phyloP scores from a whole-genome alignment of 2,329 filamentous ascomycete genomes.

The Lecanosticta acicola region DNA sequence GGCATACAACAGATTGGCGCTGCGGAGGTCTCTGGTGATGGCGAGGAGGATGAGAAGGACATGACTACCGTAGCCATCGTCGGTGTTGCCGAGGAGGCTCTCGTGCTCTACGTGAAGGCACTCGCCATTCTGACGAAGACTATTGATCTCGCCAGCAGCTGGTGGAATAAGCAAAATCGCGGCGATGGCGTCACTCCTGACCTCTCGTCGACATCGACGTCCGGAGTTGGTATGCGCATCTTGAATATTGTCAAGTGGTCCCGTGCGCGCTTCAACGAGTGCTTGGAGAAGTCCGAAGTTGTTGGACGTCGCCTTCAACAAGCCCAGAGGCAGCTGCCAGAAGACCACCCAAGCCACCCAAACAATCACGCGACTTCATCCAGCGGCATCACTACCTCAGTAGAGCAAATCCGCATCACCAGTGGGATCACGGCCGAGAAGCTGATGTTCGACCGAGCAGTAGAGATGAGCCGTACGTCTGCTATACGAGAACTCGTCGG shows the following conservation, averaged over 20 bases:
- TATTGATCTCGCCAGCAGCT: conserved; percentile 88
- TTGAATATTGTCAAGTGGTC: conserved; percentile 96
- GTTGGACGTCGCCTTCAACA: conserved; percentile 84
- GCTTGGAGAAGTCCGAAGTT: conserved; percentile 90
- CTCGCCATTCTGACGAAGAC: conserved; percentile 83
- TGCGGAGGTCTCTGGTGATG: conserved; percentile 47
- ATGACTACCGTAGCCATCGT: conserved; percentile 83
- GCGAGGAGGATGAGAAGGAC: conserved; percentile 58
- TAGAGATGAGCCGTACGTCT: conserved; percentile 93
- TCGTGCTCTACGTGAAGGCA: conserved; percentile 94
- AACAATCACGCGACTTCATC: conserved; percentile 62
- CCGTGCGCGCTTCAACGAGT: conserved; percentile 89
- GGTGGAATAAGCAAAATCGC: conserved; percentile 60
- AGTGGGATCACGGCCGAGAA: conserved; percentile 91
- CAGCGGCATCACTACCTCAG: conserved; percentile 54
- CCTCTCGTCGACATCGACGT: conserved; percentile 18
- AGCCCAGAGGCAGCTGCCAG: conserved; percentile 75
- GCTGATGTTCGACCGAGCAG: conserved; percentile 92
- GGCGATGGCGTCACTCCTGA: conserved; percentile 50
- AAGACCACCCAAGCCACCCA: conserved; percentile 80
- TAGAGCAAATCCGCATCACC: conserved; percentile 76
- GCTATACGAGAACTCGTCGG: conserved; percentile 95
- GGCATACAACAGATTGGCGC: conserved; percentile 53
- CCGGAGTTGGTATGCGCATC: conserved; percentile 51
- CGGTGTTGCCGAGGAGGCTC: conserved; percentile 82